These are phyloP conservation scores for Claviceps pazoutovae DNA, from an alignment of 2,329 filamentous ascomycete genomes.

Conservation along the genomic window DNA sequence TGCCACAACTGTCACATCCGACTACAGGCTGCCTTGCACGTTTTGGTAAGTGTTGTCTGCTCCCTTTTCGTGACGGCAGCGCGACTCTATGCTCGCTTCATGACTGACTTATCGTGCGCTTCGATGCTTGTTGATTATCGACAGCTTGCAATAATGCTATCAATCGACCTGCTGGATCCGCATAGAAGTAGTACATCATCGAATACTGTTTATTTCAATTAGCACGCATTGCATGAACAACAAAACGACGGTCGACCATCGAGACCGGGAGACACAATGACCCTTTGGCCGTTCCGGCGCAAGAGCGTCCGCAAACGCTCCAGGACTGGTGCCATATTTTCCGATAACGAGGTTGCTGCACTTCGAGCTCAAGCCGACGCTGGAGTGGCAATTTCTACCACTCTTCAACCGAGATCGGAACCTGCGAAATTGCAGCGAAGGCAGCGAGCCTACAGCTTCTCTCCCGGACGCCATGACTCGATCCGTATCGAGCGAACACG, in stretches of 20 bases:
- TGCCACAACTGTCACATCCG: neutral
- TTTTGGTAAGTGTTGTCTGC: neutral
- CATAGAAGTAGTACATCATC: neutral
- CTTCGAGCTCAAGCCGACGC: slow-evolving; percentile 24
- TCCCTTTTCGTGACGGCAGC: neutral
- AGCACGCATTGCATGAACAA: neutral
- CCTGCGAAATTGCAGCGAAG: slow-evolving; percentile 34
- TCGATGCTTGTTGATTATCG: slow-evolving; percentile 1
- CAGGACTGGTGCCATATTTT: slow-evolving; percentile 37
- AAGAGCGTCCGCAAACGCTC: slow-evolving; percentile 52
- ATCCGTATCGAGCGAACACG: slow-evolving; percentile 26
- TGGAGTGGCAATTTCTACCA: slow-evolving; percentile 11
- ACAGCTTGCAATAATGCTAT: slow-evolving; percentile 4
- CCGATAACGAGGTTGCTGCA: slow-evolving; percentile 33
- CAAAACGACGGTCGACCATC: neutral
- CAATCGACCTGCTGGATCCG: slow-evolving; percentile 2
- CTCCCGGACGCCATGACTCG: slow-evolving; percentile 42
- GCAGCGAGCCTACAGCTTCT: slow-evolving; percentile 46
- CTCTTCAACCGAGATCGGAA: slow-evolving; percentile 29
- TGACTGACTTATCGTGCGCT: neutral
- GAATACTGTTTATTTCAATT: neutral
- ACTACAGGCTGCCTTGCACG: neutral
- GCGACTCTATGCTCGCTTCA: neutral
- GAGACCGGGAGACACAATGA: slow-evolving; percentile 36
- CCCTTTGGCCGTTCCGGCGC: slow-evolving; percentile 72